Conservation (phyloP, 2,329 filamentous ascomycete genomes). For the Madurella mycetomatis region DNA sequence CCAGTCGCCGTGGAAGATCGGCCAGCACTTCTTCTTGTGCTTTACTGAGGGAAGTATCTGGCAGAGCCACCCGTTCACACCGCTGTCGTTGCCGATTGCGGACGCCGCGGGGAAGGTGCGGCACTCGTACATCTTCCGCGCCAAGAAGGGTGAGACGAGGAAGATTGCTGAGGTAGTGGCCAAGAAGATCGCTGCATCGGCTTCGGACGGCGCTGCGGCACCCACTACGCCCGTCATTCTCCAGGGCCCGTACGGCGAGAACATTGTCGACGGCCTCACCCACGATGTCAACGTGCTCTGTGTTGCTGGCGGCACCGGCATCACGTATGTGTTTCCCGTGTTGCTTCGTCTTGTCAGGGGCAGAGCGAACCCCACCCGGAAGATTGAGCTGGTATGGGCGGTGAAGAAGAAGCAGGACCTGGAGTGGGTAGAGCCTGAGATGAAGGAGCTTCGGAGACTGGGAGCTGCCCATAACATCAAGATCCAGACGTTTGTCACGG, state of each 20-base stretch:
- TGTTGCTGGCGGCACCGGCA: conserved; percentile 55
- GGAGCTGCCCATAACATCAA: conserved; percentile 40
- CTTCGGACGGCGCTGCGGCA: neutral
- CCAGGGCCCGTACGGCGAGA: conserved; percentile 59
- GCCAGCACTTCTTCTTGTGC: conserved; percentile 68
- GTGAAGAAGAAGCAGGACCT: conserved; percentile 51
- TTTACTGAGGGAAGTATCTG: conserved; percentile 64
- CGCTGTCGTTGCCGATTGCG: conserved; percentile 49
- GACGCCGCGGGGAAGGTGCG: conserved; percentile 36
- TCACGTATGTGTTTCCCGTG: conserved; percentile 53
- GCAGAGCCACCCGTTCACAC: conserved; percentile 70
- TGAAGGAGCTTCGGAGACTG: conserved; percentile 41
- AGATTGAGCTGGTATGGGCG: conserved; percentile 62
- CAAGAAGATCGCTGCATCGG: conserved; percentile 31
- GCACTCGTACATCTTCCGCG: conserved; percentile 55
- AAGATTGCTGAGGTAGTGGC: conserved; percentile 46
- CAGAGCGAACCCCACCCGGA: conserved; percentile 33
- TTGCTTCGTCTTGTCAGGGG: conserved; percentile 38
- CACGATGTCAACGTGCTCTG: conserved; percentile 45
- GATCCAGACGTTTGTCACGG: conserved; percentile 57
- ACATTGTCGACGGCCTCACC: conserved; percentile 40
- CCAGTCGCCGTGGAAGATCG: conserved; percentile 58
- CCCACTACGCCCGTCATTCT: conserved; percentile 53
- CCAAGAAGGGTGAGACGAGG: conserved; percentile 56
- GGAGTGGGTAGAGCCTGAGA: conserved; percentile 55